Evolutionary conservation across 768 basidiomycete genomes (phyloP), one percentile per base, ranked within the genome.

Genomic region (Termitomyces sp.): DNA sequence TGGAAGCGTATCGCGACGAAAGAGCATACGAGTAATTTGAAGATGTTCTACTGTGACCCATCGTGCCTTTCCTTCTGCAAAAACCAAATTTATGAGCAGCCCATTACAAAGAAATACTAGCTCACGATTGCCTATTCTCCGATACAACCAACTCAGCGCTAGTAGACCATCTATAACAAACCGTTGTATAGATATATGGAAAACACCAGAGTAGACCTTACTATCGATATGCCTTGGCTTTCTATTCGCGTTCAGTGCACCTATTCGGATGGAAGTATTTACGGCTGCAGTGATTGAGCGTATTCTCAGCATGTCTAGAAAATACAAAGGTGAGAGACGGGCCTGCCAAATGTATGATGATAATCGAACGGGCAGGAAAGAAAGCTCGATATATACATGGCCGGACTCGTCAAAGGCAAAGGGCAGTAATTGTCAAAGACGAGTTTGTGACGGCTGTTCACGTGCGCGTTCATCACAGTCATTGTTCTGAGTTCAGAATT

Each of bases 221-320:
- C 53, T 55, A 26, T 46, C 39, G 4, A 55, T n/a, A 34, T 55
- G 53, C 10, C 53, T 43, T 32, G 43, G 53, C 22, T 55, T 55
- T 27, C 53, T 43, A 14, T 43, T 44, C 4, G n/a, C n/a, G 13
- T 36, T 46, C 1, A 54, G 53, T 14, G 31, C 37, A 34, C 32
- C 29, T 24, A 55, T 16, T 16, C 43, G 53, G n/a, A 55, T 31
- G 16, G 20, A 20, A n/a, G 41, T 46, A 18, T 54, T 44, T 7
- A 46, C 2, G 31, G 53, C 53, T 16, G 24, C 41, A 29, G 43
- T 7, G 16, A 44, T 34, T 5, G 53, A 27, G 41, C 41, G 18
- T 41, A 53, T 14, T 44, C 29, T 54, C 20, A 14, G 24, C 53
- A 34, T 54, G 20, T 26, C 9, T 20, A 31, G 31, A 48, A 48